A percentile compares a stretch with the other conserved stretches of the same genome.
phyloP scores from a whole-genome alignment of 228 moss, liverwort and hornwort genomes.

The Sphagnum magellanicum region DNA sequence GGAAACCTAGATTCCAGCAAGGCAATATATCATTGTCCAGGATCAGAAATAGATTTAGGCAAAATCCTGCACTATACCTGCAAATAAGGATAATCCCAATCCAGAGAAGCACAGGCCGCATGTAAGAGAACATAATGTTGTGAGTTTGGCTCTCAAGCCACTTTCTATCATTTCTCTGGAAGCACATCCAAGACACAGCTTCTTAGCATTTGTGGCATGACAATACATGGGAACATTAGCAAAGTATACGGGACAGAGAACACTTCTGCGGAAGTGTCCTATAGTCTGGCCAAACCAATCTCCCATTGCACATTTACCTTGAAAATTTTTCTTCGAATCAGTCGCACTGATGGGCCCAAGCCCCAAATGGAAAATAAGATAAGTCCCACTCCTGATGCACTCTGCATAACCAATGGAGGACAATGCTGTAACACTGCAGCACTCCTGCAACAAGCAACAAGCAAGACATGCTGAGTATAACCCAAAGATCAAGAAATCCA shows the following conservation, averaged over 20 bases:
- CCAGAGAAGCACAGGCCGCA: conserved; percentile 86
- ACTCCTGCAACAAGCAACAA: not conserved
- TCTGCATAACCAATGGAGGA: conserved; percentile 57
- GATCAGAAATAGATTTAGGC: too few species aligned
- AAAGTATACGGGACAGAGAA: too few species aligned
- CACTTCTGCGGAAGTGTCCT: too few species aligned
- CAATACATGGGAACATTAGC: not conserved
- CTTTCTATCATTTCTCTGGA: conserved; percentile 79
- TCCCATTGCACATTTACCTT: conserved; percentile 24
- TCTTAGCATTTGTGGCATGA: too few species aligned
- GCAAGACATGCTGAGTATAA: not conserved
- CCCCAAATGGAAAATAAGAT: conserved; percentile 75
- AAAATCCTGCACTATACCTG: conserved; percentile 44
- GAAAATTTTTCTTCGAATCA: conserved; percentile 43
- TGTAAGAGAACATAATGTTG: conserved; percentile 62
- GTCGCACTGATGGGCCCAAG: conserved; percentile 50
- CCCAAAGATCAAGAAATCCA: not conserved
- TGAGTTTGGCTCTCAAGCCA: conserved; percentile 74
- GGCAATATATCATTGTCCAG: too few species aligned
- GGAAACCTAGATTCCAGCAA: too few species aligned
- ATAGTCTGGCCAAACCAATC: not conserved
- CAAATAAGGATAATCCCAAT: conserved; percentile 75
- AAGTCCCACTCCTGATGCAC: conserved; percentile 57
- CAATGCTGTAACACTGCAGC: conserved; percentile 17
- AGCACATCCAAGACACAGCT: not conserved